Conservation (phyloP, 192 early-diverging fungal genomes). For the Coemansia sp. region DNA sequence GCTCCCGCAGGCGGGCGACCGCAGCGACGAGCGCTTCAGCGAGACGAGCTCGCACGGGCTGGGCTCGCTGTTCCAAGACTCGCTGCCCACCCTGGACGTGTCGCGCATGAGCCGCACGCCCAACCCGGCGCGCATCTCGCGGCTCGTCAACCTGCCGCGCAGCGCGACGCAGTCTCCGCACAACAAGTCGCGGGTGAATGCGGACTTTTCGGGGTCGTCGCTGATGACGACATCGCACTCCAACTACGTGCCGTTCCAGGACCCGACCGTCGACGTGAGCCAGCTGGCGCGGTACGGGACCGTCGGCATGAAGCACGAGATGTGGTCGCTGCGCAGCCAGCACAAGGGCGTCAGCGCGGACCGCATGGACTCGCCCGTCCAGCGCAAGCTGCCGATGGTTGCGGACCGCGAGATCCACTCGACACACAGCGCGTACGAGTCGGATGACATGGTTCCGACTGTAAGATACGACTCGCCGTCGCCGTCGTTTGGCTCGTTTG, state of each 20-base stretch:
- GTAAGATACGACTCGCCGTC: conserved; percentile 22
- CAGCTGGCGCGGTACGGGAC: conserved; percentile 27
- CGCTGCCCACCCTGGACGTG: conserved; percentile 12
- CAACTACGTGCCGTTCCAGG: conserved; percentile 51
- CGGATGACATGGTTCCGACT: conserved; percentile 17
- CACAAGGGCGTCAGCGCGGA: conserved; percentile 7
- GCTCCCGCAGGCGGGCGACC: neutral
- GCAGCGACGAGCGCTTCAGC: neutral
- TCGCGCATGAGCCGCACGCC: conserved; percentile 11
- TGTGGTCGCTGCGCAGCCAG: neutral
- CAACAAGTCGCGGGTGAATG: no score
- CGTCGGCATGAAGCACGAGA: conserved; percentile 15
- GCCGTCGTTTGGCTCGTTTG: no score
- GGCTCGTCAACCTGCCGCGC: neutral
- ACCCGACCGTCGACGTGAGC: conserved; percentile 42
- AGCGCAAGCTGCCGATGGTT: conserved; percentile 2
- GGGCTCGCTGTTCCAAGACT: conserved; percentile 40
- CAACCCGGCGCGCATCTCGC: neutral
- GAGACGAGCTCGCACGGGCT: conserved; percentile 31
- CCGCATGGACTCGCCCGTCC: conserved; percentile 8
- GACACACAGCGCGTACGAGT: neutral
- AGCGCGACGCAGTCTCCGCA: neutral
- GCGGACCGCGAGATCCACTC: conserved; percentile 8
- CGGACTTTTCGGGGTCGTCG: neutral
- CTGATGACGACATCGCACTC: conserved; percentile 7